A percentile compares a stretch with the other conserved stretches of the same genome.
Evolutionary conservation across 2,329 filamentous ascomycete species (phyloP).

Genomic region (Atkinsonella texensis): DNA sequence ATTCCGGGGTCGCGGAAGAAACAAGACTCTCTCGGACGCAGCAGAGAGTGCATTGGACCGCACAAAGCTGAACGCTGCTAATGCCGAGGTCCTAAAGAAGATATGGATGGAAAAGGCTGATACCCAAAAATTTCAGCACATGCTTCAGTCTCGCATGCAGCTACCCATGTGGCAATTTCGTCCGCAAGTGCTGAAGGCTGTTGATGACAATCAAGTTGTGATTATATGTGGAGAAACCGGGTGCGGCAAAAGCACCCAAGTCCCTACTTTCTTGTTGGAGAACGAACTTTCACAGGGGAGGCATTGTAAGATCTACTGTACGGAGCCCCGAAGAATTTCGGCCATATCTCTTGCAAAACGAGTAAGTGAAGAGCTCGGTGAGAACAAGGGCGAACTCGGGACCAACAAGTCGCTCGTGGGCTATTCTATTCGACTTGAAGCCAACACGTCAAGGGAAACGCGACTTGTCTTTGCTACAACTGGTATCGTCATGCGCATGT

Average conservation of each 20-base stretch:
- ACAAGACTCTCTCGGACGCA: slow-evolving; percentile 34
- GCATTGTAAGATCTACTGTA: slow-evolving; percentile 86
- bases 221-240: slow-evolving; percentile 96
- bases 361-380: slow-evolving; percentile 90
- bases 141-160: slow-evolving; percentile 67
- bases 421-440: slow-evolving; percentile 87
- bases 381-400: slow-evolving; percentile 69
- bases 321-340: slow-evolving; percentile 89
- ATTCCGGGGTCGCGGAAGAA: slow-evolving; percentile 50
- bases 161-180: slow-evolving; percentile 86
- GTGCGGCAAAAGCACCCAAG: slow-evolving; percentile 93
- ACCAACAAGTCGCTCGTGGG: slow-evolving; percentile 76
- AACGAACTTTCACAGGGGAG: slow-evolving; percentile 71
- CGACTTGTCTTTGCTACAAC: slow-evolving; percentile 81
- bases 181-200: slow-evolving; percentile 61
- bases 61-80: slow-evolving; percentile 23
- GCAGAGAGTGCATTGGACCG: slow-evolving; percentile 38
- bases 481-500: slow-evolving; percentile 94
- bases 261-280: slow-evolving; percentile 89
- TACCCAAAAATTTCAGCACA: slow-evolving; percentile 56
- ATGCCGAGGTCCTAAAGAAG: slow-evolving; percentile 38
- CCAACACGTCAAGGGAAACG: slow-evolving; percentile 71
- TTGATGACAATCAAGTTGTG: slow-evolving; percentile 71
- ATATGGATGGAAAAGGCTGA: slow-evolving; percentile 49
- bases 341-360: slow-evolving; percentile 87